Conservation (phyloP, 805 yeast genomes). For the Ogataea pignaliae region DNA sequence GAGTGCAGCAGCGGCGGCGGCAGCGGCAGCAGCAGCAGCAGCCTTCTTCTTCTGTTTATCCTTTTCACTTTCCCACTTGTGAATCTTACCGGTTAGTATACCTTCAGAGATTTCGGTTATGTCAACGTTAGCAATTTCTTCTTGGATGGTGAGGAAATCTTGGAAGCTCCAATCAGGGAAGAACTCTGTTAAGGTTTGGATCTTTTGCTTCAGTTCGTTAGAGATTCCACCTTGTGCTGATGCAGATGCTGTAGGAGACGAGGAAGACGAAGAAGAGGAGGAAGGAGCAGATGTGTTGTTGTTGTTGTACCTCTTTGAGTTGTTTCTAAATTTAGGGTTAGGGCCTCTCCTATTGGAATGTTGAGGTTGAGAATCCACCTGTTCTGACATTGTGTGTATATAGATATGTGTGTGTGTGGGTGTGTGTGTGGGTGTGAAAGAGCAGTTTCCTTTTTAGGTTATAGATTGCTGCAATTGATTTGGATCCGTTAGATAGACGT, state of each 20-base stretch:
- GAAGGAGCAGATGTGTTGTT: constrained; percentile 5
- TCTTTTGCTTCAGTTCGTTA: constrained; percentile 33
- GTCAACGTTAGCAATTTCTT: constrained; percentile 62
- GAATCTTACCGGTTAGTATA: constrained; percentile 84
- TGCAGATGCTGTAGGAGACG: constrained; percentile 14
- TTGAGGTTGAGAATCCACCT: constrained; percentile 19
- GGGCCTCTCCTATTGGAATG: constrained; percentile 17
- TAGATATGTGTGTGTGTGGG: constrained; percentile 14
- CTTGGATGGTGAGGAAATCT: constrained; percentile 71
- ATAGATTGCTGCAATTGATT: too few relatives aligned
- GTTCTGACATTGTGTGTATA: constrained; percentile 28
- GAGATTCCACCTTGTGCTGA: constrained; percentile 15
- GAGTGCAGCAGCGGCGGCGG: constrained; percentile 5
- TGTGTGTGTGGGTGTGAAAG: background rate
- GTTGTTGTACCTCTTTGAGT: constrained; percentile 39
- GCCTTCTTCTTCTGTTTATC: constrained; percentile 51
- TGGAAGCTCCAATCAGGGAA: constrained; percentile 94
- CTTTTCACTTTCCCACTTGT: constrained; percentile 88
- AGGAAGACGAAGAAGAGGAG: background rate
- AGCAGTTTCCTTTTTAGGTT: too few relatives aligned
- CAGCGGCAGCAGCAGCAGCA: constrained; percentile 11
- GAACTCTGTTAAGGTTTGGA: constrained; percentile 66
- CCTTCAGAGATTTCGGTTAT: constrained; percentile 78
- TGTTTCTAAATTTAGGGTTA: constrained; percentile 36
- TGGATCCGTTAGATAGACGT: too few relatives aligned